Conservation (phyloP, 768 basidiomycete genomes). For the Mycena alexandri region DNA sequence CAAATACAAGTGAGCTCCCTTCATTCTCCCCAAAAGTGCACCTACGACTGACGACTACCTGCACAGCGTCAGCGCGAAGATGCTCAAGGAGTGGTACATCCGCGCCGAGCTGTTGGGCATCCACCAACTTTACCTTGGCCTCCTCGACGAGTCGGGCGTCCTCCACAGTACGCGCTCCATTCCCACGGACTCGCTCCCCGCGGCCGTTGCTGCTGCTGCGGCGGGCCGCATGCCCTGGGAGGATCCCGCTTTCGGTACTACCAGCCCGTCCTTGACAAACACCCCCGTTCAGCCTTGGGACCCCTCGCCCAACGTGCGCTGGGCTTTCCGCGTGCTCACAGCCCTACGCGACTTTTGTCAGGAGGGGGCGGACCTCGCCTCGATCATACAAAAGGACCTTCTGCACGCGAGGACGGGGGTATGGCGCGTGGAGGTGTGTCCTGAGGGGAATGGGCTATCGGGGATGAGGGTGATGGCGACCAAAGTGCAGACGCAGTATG, state of each 20-base stretch:
- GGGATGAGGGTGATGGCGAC: constrained; percentile 20
- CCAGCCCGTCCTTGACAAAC: too few relatives aligned
- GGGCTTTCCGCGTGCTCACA: constrained; percentile 26
- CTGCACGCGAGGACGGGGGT: neutral
- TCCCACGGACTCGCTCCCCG: constrained; percentile 9
- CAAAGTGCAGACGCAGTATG: neutral
- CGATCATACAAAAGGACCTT: neutral
- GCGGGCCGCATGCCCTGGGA: too few relatives aligned
- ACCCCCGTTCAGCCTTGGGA: constrained; percentile 13
- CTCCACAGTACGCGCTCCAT: constrained; percentile 16
- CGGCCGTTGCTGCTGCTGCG: neutral
- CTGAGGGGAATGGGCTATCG: constrained; percentile 7
- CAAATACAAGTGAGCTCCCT: neutral
- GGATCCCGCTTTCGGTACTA: too few relatives aligned
- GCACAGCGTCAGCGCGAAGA: constrained; percentile 20
- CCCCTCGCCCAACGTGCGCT: constrained; percentile 18
- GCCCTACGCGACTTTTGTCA: constrained; percentile 31
- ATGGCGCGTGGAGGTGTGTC: constrained; percentile 27
- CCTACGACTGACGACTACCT: neutral
- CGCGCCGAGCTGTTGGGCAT: constrained; percentile 33
- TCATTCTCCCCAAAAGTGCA: too few relatives aligned
- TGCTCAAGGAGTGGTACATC: constrained; percentile 31
- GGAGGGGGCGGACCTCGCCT: constrained; percentile 21
- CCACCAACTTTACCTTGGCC: constrained; percentile 27
- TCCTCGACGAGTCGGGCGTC: constrained; percentile 27